These are phyloP conservation scores for Diphasiastrum complanatum DNA, from an alignment of 83 land plant genomes.

Conservation along the genomic window DNA sequence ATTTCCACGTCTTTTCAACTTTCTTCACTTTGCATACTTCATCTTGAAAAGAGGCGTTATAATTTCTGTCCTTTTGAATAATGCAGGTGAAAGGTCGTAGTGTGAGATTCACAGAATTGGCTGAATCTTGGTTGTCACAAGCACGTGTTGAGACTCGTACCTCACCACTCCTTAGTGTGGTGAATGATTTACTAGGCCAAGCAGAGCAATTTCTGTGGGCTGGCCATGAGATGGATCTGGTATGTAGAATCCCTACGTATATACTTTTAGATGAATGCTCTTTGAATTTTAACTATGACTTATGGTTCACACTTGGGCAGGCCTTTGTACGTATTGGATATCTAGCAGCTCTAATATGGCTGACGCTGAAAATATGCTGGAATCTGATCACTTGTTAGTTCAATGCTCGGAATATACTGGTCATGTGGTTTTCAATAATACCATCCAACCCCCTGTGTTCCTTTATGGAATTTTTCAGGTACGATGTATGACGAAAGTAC, in stretches of 20 bases:
- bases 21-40: too few relatives aligned
- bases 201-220: conserved; percentile 95
- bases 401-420: too few relatives aligned
- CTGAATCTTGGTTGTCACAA: conserved; percentile 57
- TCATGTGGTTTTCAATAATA: neutral
- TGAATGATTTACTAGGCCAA: conserved; percentile 40
- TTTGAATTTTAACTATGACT: neutral
- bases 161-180: conserved; percentile 33
- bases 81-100: conserved; percentile 22
- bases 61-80: neutral
- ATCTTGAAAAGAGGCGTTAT: conserved; percentile 1
- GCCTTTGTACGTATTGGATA: too few relatives aligned
- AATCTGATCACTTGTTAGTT: too few relatives aligned
- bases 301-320: too few relatives aligned
- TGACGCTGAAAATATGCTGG: too few relatives aligned
- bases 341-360: too few relatives aligned
- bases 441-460: neutral
- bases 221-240: conserved; percentile 86
- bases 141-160: conserved; percentile 27
- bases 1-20: too few relatives aligned
- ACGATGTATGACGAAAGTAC: conserved; percentile 15
- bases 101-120: conserved; percentile 41
- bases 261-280: neutral
- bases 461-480: conserved; percentile 7
- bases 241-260: conserved; percentile 19